Base-by-base conservation (phyloP, 2,329 filamentous ascomycete species). In the Trichoderma cornu-damae region DNA sequence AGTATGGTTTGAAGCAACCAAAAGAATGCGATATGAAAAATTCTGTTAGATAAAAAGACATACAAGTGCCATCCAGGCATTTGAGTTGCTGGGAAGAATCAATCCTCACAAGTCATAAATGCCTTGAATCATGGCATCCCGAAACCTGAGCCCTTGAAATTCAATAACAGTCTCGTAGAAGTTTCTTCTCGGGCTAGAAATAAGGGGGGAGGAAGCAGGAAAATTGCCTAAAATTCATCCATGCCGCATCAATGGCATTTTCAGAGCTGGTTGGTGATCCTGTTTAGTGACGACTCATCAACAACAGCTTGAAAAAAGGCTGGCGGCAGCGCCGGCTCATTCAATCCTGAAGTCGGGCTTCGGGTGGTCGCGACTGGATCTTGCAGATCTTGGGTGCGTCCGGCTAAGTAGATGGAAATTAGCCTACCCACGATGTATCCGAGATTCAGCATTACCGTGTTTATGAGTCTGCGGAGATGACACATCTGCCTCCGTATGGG, bases 301-400 rank as follows among this genome's bases (percentile, higher is more conserved):
- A 26, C 22, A 6, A 16, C n/a, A 20, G n/a, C 8, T 38, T 37
- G 3, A 34, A 16, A 4, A n/a, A 26, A 2, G 7, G 1, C 28
- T 35, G 8, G 35, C 38, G 5, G n/a, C 11, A 37, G 4, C 40
- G 40, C 42, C 32, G 30, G 22, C 40, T 46, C n/a, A 54, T 22
- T 54, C 32, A 3, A 54, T 20, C 42, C 22, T 37, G 20, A 44
- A 46, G 32, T 38, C 30, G 22, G n/a, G 12, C 22, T 20, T 37
- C 30, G 30, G 42, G 12, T 34, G 32, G 40, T 46, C 51, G 30
- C 32, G 20, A 34, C 32, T 37, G 9, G n/a, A 16, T n/a, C 18
- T 20, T 38, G 40, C 32, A 46, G 42, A 54, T 54, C 51, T 54
- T 20, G 51, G 51, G 51, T 46, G 32, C 40, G n/a, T 46, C 40